Conservation (phyloP, 805 yeast species). For the Starmerella gropengiesseri region DNA sequence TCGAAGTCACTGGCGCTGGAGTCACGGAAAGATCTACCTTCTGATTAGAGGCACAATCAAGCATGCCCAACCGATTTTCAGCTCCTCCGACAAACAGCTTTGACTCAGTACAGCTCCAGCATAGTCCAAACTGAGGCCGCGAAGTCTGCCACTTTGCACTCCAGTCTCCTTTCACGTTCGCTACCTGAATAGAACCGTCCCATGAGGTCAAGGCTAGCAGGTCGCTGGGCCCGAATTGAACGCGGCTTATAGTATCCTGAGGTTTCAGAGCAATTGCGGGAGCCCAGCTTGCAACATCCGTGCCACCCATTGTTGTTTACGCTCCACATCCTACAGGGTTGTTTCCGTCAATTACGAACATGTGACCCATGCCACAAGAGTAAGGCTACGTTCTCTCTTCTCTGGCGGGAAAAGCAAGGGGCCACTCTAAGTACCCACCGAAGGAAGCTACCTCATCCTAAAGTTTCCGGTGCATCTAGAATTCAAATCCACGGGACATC, state of each 20-base stretch:
- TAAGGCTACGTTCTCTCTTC: no score
- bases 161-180: not conserved
- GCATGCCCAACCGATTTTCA: conserved; percentile 2
- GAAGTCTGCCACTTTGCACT: conserved; percentile 1
- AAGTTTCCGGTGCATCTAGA: no score
- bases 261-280: not conserved
- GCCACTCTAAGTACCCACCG: no score
- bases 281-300: not conserved
- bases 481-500: no score
- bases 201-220: conserved; percentile 13
- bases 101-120: conserved; percentile 1
- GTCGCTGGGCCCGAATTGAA: conserved; percentile 4
- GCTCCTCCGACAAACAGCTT: conserved; percentile 13
- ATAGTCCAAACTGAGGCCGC: conserved; percentile 10
- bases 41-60: not conserved
- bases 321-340: not conserved
- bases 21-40: not conserved
- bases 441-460: no score
- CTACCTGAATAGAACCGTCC: conserved; percentile 12
- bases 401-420: no score
- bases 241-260: not conserved
- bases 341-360: no score
- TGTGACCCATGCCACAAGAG: no score
- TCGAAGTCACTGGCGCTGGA: not conserved
- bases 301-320: not conserved